Evolutionary conservation across 257 asterid species (phyloP).

Genomic region (Solanum boliviense): DNA sequence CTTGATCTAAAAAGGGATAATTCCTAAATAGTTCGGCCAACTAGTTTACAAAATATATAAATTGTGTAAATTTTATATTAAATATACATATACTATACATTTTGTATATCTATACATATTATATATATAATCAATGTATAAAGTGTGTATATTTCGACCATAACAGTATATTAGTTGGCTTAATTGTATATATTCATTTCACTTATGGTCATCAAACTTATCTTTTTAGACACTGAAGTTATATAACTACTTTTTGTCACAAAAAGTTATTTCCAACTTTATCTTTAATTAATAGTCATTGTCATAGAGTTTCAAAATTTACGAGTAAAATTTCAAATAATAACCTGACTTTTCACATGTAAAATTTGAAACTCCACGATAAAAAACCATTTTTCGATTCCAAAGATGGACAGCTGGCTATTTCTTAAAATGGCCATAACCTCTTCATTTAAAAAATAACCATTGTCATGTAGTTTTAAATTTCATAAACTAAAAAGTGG

Average conservation of each 20-base stretch:
- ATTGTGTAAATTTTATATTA: too few relatives aligned
- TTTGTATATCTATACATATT: too few relatives aligned
- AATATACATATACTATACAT: too few relatives aligned
- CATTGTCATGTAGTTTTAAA: not conserved
- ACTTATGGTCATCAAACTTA: not conserved
- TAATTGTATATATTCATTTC: too few relatives aligned
- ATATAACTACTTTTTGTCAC: not conserved
- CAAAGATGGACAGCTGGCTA: not conserved
- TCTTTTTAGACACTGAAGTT: not conserved
- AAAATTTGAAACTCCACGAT: not conserved
- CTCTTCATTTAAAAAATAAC: not conserved
- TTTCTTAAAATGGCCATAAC: not conserved
- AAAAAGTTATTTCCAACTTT: not conserved
- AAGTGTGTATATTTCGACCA: too few relatives aligned
- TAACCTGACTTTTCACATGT: not conserved
- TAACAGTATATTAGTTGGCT: too few relatives aligned
- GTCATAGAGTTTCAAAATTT: not conserved
- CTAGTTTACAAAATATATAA: not conserved
- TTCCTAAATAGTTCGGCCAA: too few relatives aligned
- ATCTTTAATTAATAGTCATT: not conserved
- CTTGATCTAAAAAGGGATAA: not conserved
- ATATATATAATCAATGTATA: too few relatives aligned
- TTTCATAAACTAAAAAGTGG: not conserved
- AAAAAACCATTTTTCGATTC: not conserved
- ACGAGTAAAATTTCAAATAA: not conserved